Evolutionary conservation across 2,329 filamentous ascomycete species (phyloP).

Genomic region (Ramichloridium luteum): DNA sequence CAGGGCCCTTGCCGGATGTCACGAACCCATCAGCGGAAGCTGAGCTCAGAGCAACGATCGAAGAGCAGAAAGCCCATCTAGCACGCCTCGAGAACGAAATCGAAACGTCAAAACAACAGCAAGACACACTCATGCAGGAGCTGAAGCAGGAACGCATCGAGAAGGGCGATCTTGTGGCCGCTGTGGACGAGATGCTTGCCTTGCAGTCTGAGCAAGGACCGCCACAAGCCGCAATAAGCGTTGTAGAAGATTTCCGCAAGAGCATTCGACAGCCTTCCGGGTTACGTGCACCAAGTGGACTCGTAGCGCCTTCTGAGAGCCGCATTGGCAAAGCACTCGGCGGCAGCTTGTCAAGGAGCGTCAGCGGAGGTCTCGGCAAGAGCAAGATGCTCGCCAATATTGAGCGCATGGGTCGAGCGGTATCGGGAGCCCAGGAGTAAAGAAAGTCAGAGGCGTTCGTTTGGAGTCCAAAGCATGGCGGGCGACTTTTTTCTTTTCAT

Average conservation of each 20-base stretch:
- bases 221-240: constrained; percentile 27
- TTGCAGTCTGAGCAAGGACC: constrained; percentile 41
- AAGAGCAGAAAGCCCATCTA: constrained; percentile 58
- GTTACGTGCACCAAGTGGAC: constrained; percentile 45
- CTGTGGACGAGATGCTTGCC: constrained; percentile 73
- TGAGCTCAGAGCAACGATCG: constrained; percentile 36
- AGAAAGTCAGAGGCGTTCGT: too few species aligned
- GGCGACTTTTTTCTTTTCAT: too few species aligned
- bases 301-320: constrained; percentile 32
- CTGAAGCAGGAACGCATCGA: constrained; percentile 66
- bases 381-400: constrained; percentile 76
- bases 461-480: too few species aligned
- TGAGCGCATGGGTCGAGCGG: constrained; percentile 87
- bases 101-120: constrained; percentile 53
- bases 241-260: constrained; percentile 39
- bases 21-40: constrained; percentile 15
- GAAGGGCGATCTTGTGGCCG: constrained; percentile 69
- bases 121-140: constrained; percentile 56
- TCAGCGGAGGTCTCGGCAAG: constrained; percentile 34
- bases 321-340: constrained; percentile 29
- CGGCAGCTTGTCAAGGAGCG: constrained; percentile 13
- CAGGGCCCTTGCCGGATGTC: constrained; percentile 32
- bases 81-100: constrained; percentile 65
- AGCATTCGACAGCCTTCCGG: constrained; percentile 45
- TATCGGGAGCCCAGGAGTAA: too few species aligned